Percentiles rank a stretch among this genome's conserved stretches.
phyloP scores from a whole-genome alignment of 2,329 filamentous ascomycete species.

The Elsinoe perseae region DNA sequence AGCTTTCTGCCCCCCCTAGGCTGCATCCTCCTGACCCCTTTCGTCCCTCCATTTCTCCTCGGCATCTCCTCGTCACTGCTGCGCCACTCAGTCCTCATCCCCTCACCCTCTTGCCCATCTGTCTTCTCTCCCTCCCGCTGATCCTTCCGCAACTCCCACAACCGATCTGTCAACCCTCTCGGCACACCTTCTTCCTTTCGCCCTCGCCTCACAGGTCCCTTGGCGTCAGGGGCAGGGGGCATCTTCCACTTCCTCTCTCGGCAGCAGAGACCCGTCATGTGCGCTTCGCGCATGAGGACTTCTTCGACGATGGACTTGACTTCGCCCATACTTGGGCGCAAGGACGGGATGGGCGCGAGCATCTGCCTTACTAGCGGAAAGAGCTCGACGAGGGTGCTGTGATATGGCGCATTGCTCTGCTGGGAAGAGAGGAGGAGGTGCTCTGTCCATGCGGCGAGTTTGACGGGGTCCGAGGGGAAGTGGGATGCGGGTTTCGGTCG shows the following conservation, averaged over 20 bases:
- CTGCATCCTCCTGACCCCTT: not conserved
- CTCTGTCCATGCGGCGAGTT: constrained; percentile 49
- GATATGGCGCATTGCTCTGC: not conserved
- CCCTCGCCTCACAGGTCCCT: not conserved
- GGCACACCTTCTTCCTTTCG: not conserved
- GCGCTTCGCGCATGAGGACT: constrained; percentile 24
- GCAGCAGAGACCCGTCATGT: constrained; percentile 27
- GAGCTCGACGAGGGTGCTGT: constrained; percentile 33
- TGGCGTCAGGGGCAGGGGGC: not conserved
- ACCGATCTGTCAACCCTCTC: not conserved
- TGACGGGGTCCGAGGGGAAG: constrained; percentile 62
- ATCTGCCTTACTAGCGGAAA: constrained; percentile 36
- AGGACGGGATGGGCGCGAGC: constrained; percentile 34
- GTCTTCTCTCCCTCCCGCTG: not conserved
- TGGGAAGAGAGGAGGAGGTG: constrained; percentile 31
- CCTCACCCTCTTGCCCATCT: not conserved
- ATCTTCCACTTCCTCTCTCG: constrained; percentile 23
- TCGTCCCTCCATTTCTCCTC: not conserved
- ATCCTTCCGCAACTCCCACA: not conserved
- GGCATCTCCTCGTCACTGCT: not conserved
- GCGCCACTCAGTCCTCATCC: not conserved
- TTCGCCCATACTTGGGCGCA: constrained; percentile 35
- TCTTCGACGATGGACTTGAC: constrained; percentile 34
- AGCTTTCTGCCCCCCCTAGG: not conserved
- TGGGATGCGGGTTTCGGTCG: constrained; percentile 49